Percentiles rank a stretch among this genome's conserved stretches.
Evolutionary conservation across 2,329 filamentous ascomycete species (phyloP).

Genomic region (Drechslerella coelobrocha): DNA sequence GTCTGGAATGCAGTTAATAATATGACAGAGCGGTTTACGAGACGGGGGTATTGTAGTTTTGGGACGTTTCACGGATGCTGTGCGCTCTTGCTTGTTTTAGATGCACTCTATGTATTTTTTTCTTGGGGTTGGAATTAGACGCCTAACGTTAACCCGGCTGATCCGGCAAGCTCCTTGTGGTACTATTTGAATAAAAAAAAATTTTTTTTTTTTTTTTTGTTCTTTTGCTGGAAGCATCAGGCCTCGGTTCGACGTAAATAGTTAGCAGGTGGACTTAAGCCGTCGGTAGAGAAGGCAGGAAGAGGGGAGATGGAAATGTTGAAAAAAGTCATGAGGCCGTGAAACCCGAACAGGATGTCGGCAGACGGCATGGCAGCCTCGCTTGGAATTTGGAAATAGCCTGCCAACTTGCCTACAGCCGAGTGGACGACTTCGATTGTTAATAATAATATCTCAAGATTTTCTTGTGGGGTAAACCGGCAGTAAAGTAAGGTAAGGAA

Average conservation of each 20-base stretch:
- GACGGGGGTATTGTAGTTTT: too few relatives aligned
- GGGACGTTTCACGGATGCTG: constrained; percentile 3
- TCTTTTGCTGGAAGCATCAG: too few relatives aligned
- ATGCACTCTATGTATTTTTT: not conserved
- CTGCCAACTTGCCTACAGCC: not conserved
- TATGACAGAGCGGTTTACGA: too few relatives aligned
- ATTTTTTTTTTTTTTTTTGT: not conserved
- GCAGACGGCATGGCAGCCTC: not conserved
- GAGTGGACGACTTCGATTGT: not conserved
- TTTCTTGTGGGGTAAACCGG: constrained; percentile 1
- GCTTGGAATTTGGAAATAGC: not conserved
- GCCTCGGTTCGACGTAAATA: too few relatives aligned
- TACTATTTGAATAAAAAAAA: too few relatives aligned
- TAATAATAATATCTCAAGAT: not conserved
- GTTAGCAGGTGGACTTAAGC: too few relatives aligned
- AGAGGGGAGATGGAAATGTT: too few relatives aligned
- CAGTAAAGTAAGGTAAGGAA: not conserved
- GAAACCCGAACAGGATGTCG: not conserved
- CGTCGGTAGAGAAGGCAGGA: too few relatives aligned
- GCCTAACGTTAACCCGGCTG: too few relatives aligned
- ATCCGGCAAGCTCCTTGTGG: not conserved
- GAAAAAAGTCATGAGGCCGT: not conserved
- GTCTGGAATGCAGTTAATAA: too few relatives aligned
- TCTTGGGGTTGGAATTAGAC: not conserved
- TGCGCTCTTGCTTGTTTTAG: not conserved